phyloP scores from a whole-genome alignment of 208 protist genomes.

The Crithidia acanthocephali region DNA sequence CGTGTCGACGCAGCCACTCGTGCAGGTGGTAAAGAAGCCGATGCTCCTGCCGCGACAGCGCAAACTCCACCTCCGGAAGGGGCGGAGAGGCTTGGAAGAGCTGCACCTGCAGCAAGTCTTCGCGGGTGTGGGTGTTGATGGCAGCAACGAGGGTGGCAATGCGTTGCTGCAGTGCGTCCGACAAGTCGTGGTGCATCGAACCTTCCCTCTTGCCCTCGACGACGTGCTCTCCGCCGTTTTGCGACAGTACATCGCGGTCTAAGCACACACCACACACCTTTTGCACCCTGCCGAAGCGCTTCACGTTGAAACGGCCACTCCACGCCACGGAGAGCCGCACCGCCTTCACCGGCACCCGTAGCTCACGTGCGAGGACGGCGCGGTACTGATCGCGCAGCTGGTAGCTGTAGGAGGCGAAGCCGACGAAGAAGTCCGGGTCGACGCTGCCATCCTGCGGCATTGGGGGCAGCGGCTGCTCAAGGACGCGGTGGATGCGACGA shows the following conservation, averaged over 20 bases:
- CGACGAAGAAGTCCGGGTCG: conserved; percentile 82
- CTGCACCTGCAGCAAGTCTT: conserved; percentile 54
- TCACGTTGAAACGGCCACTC: conserved; percentile 83
- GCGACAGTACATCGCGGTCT: conserved; percentile 20
- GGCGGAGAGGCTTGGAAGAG: conserved; percentile 70
- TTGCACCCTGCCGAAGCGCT: conserved; percentile 61
- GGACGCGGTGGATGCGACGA: conserved; percentile 61
- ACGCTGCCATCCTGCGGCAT: conserved; percentile 77
- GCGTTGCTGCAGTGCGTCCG: conserved; percentile 35
- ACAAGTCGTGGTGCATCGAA: conserved; percentile 7
- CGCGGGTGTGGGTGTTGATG: conserved; percentile 57
- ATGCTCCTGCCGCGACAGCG: conserved; percentile 51
- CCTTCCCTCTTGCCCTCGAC: background rate
- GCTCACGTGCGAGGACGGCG: conserved; percentile 57
- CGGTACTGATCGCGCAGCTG: conserved; percentile 85
- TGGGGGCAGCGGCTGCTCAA: conserved; percentile 71
- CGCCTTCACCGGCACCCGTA: conserved; percentile 57
- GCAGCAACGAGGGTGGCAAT: conserved; percentile 43
- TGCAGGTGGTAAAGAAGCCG: conserved; percentile 48
- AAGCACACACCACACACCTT: conserved; percentile 84
- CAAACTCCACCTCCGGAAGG: conserved; percentile 78
- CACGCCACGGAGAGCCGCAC: conserved; percentile 85
- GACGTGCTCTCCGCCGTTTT: background rate
- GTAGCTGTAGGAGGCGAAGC: conserved; percentile 86
- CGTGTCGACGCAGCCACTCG: conserved; percentile 45